A percentile compares a stretch with the other conserved stretches of the same genome.
These are phyloP conservation scores for Bipolaris zeicola DNA, from an alignment of 2,329 filamentous ascomycete genomes.

Conservation along the genomic window DNA sequence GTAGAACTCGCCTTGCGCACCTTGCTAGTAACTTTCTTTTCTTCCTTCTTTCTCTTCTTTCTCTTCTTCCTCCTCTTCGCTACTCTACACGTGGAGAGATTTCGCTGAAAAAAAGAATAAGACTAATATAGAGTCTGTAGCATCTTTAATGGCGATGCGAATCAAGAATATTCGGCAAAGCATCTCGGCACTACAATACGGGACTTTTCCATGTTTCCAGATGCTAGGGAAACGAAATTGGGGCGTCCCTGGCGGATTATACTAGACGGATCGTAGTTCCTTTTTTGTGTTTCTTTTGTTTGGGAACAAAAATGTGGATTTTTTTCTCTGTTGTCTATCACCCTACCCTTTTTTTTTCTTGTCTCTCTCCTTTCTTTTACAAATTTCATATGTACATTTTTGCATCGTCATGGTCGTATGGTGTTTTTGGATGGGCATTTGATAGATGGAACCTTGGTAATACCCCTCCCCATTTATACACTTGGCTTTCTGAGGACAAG, in stretches of 20 bases:
- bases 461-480: slow-evolving; percentile 13
- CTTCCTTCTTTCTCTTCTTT: background rate
- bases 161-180: background rate
- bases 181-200: slow-evolving; percentile 2
- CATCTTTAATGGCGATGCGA: background rate
- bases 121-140: background rate
- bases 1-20: slow-evolving; percentile 19
- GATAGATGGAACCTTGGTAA: slow-evolving; percentile 21
- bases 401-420: background rate
- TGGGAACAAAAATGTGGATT: background rate
- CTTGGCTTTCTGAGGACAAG: too few species aligned
- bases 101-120: background rate
- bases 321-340: background rate
- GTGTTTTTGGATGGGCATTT: slow-evolving; percentile 6
- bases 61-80: background rate
- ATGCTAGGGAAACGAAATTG: background rate
- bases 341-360: background rate
- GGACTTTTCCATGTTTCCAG: slow-evolving; percentile 13
- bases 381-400: background rate
- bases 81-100: background rate
- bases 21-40: background rate
- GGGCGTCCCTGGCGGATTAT: too few species aligned
- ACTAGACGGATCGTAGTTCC: too few species aligned
- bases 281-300: background rate
- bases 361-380: background rate